Evolutionary conservation across 2,329 filamentous ascomycete species (phyloP), one percentile per base, ranked within the genome.

Genomic region (Chaetomium sp.): DNA sequence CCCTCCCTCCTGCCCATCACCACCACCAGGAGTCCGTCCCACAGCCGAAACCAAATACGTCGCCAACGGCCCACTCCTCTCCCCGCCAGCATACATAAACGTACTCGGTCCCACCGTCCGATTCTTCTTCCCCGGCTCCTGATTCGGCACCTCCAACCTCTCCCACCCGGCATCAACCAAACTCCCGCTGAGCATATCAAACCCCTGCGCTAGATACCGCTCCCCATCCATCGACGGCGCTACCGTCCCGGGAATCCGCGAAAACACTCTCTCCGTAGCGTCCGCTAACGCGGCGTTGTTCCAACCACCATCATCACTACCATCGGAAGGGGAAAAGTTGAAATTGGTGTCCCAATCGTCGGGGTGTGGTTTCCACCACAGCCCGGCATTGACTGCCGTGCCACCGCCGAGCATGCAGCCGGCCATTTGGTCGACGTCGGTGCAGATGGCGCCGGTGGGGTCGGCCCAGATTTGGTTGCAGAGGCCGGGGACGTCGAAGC

Each of bases 281-380:
- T 73, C 66, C 57, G 72, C 71, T 66, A 89, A 79, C 62, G 89
- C 85, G 6, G 72, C 67, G 33, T 80, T 77, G 68, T 85, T 83
- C 87, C 87, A 91, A 19, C 86, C 87, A 1, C 72, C 61, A 27
- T 27, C 19, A 27, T 27, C 19, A 27, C 19, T 27, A 27, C 19
- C 19, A 27, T 27, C 19, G 19, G 19, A 2, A 3, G 19, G 19
- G 3, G 3, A 2, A 27, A 27, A 27, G 0, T 87, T 87, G 71
- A 88, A 91, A 67, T 86, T 86, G 67, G 79, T 76, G 67, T 89
- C 84, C 74, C 86, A 89, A 66, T 90, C 87, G 11, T 38, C 56
- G 11, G 60, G 57, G n/a, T 58, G 48, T 48, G 62, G 62, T 67
- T 64, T 61, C 75, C 77, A 86, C 79, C 83, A 88, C 38, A 88